A percentile compares a stretch with the other conserved stretches of the same genome.
These are phyloP conservation scores for Venturia oleaginea DNA, from an alignment of 2,329 filamentous ascomycete genomes.

Conservation along the genomic window DNA sequence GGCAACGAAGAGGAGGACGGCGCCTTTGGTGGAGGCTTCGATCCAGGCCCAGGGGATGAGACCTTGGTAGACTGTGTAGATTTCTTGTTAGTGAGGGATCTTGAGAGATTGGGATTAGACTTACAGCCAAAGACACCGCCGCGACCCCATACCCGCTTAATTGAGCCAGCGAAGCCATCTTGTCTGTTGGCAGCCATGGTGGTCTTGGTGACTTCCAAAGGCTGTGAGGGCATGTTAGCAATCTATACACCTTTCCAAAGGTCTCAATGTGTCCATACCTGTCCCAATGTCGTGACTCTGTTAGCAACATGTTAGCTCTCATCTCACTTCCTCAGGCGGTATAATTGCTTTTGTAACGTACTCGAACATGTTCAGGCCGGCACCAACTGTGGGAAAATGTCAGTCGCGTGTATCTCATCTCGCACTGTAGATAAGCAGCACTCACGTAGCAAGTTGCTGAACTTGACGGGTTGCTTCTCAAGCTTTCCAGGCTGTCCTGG, in stretches of 20 bases:
- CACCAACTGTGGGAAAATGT: slow-evolving; percentile 51
- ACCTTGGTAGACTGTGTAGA: slow-evolving; percentile 81
- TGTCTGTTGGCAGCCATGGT: slow-evolving; percentile 97
- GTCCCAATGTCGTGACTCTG: slow-evolving; percentile 59
- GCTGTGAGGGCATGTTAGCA: slow-evolving; percentile 41
- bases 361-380: slow-evolving; percentile 94
- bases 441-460: slow-evolving; percentile 85
- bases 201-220: slow-evolving; percentile 97
- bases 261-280: slow-evolving; percentile 36
- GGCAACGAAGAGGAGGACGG: slow-evolving; percentile 96
- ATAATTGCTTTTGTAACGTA: slow-evolving; percentile 29
- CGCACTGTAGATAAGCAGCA: slow-evolving; percentile 18
- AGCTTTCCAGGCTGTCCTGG: slow-evolving; percentile 6
- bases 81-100: neutral
- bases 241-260: neutral
- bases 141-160: slow-evolving; percentile 83
- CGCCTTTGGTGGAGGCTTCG: slow-evolving; percentile 98
- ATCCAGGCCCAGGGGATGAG: slow-evolving; percentile 99
- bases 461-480: slow-evolving; percentile 68
- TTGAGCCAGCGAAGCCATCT: slow-evolving; percentile 74
- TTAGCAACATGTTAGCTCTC: slow-evolving; percentile 16
- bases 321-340: neutral
- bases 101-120: slow-evolving; percentile 30
- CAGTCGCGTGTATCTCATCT: slow-evolving; percentile 18
- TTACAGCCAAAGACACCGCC: slow-evolving; percentile 90